These are phyloP conservation scores for Globisporangium alternatum DNA, from an alignment of 352 stramenopile genomes.

Conservation along the genomic window DNA sequence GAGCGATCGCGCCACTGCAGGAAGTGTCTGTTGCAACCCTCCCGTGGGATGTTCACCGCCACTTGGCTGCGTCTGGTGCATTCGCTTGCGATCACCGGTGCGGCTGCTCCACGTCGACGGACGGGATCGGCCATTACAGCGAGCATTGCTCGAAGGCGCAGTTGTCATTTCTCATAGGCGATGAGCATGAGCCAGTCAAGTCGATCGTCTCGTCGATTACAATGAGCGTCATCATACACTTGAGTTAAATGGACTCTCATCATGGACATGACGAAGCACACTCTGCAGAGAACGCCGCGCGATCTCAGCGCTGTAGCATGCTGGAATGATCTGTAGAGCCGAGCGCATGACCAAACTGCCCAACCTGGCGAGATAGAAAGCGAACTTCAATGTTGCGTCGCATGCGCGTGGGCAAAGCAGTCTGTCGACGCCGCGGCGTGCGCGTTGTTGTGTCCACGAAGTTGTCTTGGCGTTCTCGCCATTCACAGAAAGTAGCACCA, in stretches of 20 bases:
- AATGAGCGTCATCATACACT: too few species aligned
- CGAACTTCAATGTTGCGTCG: conserved; percentile 3
- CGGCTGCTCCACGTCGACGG: conserved; percentile 7
- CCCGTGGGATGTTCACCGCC: not conserved
- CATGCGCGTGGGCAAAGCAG: not conserved
- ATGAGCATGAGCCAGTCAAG: not conserved
- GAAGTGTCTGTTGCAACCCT: conserved; percentile 3
- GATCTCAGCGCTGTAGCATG: too few species aligned
- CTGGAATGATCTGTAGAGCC: too few species aligned
- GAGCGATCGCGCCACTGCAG: conserved; percentile 1
- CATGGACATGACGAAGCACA: too few species aligned
- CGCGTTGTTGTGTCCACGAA: not conserved
- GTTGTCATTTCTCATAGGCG: not conserved
- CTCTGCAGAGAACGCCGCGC: too few species aligned
- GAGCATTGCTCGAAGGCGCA: not conserved
- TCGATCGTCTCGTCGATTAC: not conserved
- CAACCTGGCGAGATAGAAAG: too few species aligned
- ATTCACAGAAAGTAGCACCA: too few species aligned
- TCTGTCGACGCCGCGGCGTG: not conserved
- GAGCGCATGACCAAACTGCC: too few species aligned
- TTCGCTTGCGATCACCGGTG: not conserved
- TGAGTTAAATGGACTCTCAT: too few species aligned
- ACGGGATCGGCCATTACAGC: not conserved
- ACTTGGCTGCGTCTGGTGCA: not conserved
- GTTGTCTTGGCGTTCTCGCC: too few species aligned